phyloP scores from a whole-genome alignment of 2,329 filamentous ascomycete species.

The Fusarium floridanum region DNA sequence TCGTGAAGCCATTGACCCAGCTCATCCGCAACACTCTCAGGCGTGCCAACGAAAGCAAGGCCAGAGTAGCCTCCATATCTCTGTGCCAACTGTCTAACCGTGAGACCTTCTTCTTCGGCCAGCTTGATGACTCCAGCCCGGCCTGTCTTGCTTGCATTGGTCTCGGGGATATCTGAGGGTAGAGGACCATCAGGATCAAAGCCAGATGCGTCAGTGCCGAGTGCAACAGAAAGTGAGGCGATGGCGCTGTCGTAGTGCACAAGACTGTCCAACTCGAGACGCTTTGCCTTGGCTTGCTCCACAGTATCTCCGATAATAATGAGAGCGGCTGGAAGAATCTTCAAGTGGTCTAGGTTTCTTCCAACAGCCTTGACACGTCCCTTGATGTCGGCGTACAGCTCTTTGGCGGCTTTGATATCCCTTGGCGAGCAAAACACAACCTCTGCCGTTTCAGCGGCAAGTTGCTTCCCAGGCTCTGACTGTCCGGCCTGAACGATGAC shows the following conservation, averaged over 20 bases:
- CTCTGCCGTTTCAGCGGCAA: conserved; percentile 67
- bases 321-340: conserved; percentile 65
- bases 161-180: conserved; percentile 63
- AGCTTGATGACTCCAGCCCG: conserved; percentile 60
- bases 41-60: conserved; percentile 64
- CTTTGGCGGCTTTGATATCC: conserved; percentile 60
- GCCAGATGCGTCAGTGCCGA: conserved; percentile 61
- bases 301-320: conserved; percentile 63
- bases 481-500: conserved; percentile 68
- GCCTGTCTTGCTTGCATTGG: conserved; percentile 65
- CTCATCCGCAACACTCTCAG: conserved; percentile 62
- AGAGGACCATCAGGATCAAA: conserved; percentile 64
- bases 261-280: conserved; percentile 62
- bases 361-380: conserved; percentile 59
- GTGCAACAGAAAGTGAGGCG: conserved; percentile 62
- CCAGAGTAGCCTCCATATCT: conserved; percentile 64
- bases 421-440: conserved; percentile 64
- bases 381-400: conserved; percentile 65
- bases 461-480: conserved; percentile 63
- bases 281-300: conserved; percentile 62
- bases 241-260: conserved; percentile 68
- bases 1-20: conserved; percentile 61
- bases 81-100: conserved; percentile 64
- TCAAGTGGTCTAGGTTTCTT: conserved; percentile 59
- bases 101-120: conserved; percentile 59